Evolutionary conservation across 2,329 filamentous ascomycete species (phyloP).

Genomic region (Aspergillus phoenicis): DNA sequence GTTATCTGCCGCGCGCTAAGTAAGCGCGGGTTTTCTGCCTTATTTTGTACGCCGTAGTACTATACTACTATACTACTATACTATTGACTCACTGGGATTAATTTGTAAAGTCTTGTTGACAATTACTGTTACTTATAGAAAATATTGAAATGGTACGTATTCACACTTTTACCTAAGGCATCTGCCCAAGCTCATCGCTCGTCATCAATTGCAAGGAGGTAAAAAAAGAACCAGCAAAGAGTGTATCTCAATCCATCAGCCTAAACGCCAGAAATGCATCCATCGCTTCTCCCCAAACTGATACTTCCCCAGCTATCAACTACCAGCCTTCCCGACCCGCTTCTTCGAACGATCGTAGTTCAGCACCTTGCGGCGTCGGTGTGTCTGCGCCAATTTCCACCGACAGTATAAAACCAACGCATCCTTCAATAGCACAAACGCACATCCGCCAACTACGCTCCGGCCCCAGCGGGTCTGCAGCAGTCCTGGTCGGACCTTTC

Average conservation of each 20-base stretch:
- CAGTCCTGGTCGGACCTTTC: conserved; percentile 60
- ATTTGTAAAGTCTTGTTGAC: neutral
- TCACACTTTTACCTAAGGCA: conserved; percentile 1
- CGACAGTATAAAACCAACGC: conserved; percentile 62
- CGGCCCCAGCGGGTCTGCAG: conserved; percentile 85
- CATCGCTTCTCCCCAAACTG: conserved; percentile 9
- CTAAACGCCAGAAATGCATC: conserved; percentile 29
- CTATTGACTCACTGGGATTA: neutral
- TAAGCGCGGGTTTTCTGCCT: neutral
- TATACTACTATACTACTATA: neutral
- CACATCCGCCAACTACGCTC: conserved; percentile 82
- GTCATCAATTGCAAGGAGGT: neutral
- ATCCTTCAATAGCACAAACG: conserved; percentile 83
- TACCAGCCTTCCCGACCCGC: conserved; percentile 26
- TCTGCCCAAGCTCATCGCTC: neutral
- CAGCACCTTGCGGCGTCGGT: conserved; percentile 49
- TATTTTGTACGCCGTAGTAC: too few relatives aligned
- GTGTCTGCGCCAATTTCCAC: conserved; percentile 52
- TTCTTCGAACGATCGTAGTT: conserved; percentile 50
- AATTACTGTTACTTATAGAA: too few relatives aligned
- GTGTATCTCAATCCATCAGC: conserved; percentile 12
- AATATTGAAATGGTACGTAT: neutral
- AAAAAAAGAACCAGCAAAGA: conserved; percentile 10
- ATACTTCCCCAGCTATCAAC: too few relatives aligned
- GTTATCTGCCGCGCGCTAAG: conserved; percentile 20